Evolutionary conservation across 345 rosid species (phyloP), one percentile per base, ranked within the genome.

Genomic region (Gossypium longicalyx): DNA sequence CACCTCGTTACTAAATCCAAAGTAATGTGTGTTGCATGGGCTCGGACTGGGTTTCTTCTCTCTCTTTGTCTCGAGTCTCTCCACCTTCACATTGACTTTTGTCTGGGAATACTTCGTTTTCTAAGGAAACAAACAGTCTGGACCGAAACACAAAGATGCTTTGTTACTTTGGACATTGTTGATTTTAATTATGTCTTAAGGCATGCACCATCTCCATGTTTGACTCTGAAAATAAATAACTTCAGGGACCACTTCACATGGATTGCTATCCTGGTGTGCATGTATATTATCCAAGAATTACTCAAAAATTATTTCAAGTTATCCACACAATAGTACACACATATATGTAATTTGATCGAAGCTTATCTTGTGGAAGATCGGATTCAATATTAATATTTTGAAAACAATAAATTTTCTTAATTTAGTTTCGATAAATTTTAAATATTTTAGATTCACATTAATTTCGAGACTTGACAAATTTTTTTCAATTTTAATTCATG

Each of bases 111-210:
- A 23, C 43, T 58, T 59, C 9, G 6, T 58, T 54, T 53, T 48
- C 15, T 43, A 47, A 47, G 66, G 22, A 2, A 48, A 59, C 65
- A 7, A 48, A 59, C 65, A 3, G 59, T 54, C 25, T 7, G 45
- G 51, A 57, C 27, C 75, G 16, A 23, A 58, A 58, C 75, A 72
- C 76, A 72, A 15, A 59, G 67, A 72, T 45, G 75, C 67, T 72
- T 59, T 72, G 23, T 48, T 34, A 34, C 41, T 34, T 34, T 23
- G 64, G 53, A 16, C 20, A 48, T 12, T n/a, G 22, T 3, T 51
- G n/a, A 9, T 54, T 7, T 54, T 54, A 54, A 8, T 19, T 34
- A 19, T 56, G 74, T 48, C 48, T 51, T 34, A 47, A 60, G 67
- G 19, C 76, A 60, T 45, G 67, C 75, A 72, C 56, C 56, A 23